Percentiles rank a stretch among this genome's conserved stretches.
Conservation (phyloP, 2,329 filamentous ascomycete genomes). For the Cytospora piceicola region DNA sequence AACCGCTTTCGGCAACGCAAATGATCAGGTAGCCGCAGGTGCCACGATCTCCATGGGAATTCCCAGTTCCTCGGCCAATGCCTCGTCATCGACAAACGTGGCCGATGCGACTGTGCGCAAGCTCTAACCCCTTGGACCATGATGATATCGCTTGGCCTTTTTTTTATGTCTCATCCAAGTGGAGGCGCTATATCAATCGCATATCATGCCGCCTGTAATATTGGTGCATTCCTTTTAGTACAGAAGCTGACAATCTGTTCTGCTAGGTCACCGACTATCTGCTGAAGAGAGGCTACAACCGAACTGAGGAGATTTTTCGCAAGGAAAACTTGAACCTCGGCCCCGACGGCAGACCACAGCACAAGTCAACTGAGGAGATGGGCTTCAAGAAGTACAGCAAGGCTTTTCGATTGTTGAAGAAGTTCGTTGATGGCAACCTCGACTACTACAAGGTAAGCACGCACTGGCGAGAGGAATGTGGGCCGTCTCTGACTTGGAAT, state of each 20-base stretch:
- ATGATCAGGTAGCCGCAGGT: background rate
- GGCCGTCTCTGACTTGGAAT: conserved; percentile 30
- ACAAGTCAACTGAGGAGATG: conserved; percentile 65
- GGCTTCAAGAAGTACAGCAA: conserved; percentile 78
- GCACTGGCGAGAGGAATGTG: too few species aligned
- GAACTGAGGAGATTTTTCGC: conserved; percentile 89
- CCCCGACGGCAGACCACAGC: conserved; percentile 76
- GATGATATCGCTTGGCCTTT: background rate
- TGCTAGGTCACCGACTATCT: conserved; percentile 85
- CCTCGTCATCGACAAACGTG: background rate
- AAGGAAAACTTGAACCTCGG: conserved; percentile 87
- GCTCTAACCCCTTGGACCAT: background rate
- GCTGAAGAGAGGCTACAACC: conserved; percentile 90
- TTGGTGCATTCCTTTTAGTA: background rate
- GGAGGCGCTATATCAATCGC: background rate
- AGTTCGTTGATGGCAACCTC: conserved; percentile 89
- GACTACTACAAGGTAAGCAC: conserved; percentile 83
- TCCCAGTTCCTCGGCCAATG: background rate
- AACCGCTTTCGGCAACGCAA: background rate
- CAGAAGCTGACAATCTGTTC: conserved; percentile 2
- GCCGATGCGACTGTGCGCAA: background rate
- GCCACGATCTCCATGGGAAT: background rate
- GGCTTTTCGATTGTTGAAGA: conserved; percentile 72
- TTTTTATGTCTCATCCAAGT: background rate
- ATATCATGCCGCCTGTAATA: background rate